These are phyloP conservation scores for Macadamia integrifolia DNA, from an alignment of 164 flowering plant species.

Conservation along the genomic window DNA sequence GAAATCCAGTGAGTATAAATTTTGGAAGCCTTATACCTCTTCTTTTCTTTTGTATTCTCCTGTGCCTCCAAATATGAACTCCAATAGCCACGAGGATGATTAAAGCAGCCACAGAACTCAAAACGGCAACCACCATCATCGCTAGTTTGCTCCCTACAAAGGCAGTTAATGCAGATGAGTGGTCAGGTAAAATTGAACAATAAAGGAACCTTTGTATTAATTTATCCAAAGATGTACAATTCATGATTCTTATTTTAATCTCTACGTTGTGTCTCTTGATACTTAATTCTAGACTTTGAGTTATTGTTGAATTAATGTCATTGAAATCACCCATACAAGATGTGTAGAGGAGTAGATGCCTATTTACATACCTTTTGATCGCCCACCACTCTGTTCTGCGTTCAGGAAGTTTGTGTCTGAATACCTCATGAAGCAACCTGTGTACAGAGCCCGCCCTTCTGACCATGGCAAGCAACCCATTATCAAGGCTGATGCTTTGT, in stretches of 20 bases:
- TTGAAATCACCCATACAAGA: too few species aligned
- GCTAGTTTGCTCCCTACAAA: constrained; percentile 48
- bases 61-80: constrained; percentile 49
- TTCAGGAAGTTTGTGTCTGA: constrained; percentile 77
- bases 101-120: constrained; percentile 50
- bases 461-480: constrained; percentile 72
- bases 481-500: constrained; percentile 53
- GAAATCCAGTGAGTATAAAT: too few species aligned
- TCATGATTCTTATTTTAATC: too few species aligned
- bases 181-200: not conserved
- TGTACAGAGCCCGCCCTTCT: constrained; percentile 71
- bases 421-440: constrained; percentile 91
- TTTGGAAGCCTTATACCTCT: constrained; percentile 40
- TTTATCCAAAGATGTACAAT: too few species aligned
- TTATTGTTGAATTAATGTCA: too few species aligned
- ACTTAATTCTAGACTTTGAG: too few species aligned
- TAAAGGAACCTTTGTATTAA: too few species aligned
- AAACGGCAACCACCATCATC: constrained; percentile 47
- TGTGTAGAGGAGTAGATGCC: too few species aligned
- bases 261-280: too few species aligned
- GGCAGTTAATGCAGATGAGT: not conserved
- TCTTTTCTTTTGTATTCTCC: constrained; percentile 58
- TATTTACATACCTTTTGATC: constrained; percentile 40
- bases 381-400: constrained; percentile 22
- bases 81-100: constrained; percentile 42